Conservation (phyloP, 345 rosid species). For the Brassica napus region DNA sequence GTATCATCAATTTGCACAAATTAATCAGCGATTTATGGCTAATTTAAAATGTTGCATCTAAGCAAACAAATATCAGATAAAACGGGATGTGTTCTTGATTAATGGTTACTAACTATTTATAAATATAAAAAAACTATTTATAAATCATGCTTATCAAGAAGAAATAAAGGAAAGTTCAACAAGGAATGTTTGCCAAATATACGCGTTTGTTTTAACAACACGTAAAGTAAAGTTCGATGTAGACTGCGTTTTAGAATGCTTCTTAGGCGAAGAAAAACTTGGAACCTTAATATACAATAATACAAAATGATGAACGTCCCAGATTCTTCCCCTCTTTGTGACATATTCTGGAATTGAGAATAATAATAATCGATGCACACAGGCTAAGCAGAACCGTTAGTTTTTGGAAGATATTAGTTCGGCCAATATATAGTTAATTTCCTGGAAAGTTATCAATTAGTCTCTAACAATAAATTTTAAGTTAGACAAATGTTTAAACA, state of each 20-base stretch:
- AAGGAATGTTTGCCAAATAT: neutral
- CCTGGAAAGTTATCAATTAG: neutral
- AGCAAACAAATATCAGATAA: conserved; percentile 4
- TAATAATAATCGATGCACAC: neutral
- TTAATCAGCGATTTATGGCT: neutral
- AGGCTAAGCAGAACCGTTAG: neutral
- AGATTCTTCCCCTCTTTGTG: conserved; percentile 21
- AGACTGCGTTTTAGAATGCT: conserved; percentile 12
- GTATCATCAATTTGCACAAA: neutral
- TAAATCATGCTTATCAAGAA: neutral
- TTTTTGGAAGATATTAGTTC: neutral
- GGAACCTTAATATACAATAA: neutral
- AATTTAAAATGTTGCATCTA: neutral
- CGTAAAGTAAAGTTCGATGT: conserved; percentile 21
- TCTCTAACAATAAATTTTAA: neutral
- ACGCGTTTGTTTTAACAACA: conserved; percentile 12
- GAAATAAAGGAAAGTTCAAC: neutral
- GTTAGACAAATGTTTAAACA: neutral
- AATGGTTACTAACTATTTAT: neutral
- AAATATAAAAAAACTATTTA: too few relatives aligned
- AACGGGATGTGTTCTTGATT: neutral
- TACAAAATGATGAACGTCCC: neutral
- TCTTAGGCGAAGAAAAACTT: conserved; percentile 9
- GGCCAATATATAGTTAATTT: neutral
- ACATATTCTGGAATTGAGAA: neutral